These are phyloP conservation scores for Pestalotiopsis sp. DNA, from an alignment of 2,329 filamentous ascomycete genomes.

Conservation along the genomic window DNA sequence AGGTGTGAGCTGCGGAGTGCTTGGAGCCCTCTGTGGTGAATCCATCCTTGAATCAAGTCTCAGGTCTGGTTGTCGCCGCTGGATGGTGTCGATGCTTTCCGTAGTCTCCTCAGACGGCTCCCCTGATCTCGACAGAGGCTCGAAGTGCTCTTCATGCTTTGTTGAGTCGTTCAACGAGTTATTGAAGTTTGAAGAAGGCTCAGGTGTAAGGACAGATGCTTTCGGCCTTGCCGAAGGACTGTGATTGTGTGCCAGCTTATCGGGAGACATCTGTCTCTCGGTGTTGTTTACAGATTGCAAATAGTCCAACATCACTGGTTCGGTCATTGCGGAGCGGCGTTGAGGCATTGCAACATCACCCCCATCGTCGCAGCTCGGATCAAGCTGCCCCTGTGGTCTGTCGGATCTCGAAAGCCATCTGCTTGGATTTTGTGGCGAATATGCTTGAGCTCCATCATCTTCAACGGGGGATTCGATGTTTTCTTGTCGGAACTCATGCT, in stretches of 20 bases:
- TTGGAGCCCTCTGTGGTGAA: constrained; percentile 23
- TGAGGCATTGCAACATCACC: not conserved
- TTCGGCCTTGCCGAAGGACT: no score
- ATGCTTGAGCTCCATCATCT: not conserved
- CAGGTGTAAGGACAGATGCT: no score
- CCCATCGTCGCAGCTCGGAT: not conserved
- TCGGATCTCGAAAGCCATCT: not conserved
- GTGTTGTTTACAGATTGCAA: not conserved
- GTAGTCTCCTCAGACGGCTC: not conserved
- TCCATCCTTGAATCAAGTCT: not conserved
- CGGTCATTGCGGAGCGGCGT: not conserved
- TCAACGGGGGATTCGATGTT: not conserved
- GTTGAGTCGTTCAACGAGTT: no score
- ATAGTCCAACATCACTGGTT: not conserved
- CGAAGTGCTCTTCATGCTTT: not conserved
- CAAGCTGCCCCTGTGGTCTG: not conserved
- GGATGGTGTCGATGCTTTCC: not conserved
- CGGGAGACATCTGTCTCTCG: not conserved
- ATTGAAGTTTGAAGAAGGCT: no score
- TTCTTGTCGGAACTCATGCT: not conserved
- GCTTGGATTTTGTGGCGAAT: not conserved
- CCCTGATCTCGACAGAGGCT: not conserved
- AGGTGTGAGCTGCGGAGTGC: constrained; percentile 26
- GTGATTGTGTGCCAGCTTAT: not conserved
- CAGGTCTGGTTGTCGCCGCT: not conserved